Evolutionary conservation across 768 basidiomycete species (phyloP).

Genomic region (Termitomyces titanicus): DNA sequence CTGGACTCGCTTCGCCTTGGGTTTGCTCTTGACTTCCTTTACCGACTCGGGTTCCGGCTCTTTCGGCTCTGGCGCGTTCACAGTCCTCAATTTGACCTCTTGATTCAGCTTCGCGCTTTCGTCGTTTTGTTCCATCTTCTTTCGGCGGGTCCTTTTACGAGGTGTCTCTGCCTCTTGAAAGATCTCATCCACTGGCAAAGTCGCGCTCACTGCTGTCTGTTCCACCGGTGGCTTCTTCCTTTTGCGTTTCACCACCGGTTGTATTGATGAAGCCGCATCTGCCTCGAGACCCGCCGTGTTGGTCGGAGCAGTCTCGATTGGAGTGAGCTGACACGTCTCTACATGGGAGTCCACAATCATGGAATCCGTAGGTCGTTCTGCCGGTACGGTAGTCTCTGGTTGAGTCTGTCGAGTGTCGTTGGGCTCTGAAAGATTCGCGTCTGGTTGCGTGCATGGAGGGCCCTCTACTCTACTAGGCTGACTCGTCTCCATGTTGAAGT

Average conservation of each 20-base stretch:
- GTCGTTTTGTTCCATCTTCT: neutral
- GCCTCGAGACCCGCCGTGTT: no score
- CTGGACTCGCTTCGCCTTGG: neutral
- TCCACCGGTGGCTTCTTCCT: neutral
- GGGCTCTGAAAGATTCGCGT: neutral
- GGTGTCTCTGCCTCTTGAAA: neutral
- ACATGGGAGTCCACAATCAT: neutral
- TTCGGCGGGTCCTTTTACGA: neutral
- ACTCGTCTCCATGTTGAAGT: neutral
- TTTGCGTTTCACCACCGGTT: neutral
- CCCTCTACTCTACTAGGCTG: neutral
- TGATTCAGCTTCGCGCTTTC: neutral
- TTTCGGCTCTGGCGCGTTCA: slow-evolving; percentile 3
- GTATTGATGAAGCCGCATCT: neutral
- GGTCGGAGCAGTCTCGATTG: neutral
- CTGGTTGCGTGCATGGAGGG: neutral
- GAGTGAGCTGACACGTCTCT: neutral
- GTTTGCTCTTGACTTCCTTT: neutral
- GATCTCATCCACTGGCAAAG: neutral
- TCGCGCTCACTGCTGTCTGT: neutral
- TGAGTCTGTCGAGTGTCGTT: neutral
- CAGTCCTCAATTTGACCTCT: neutral
- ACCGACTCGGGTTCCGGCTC: neutral
- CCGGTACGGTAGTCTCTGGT: neutral
- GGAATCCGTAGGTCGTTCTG: no score